Conservation (phyloP, 2,329 filamentous ascomycete genomes). For the Arthroderma uncinatum region DNA sequence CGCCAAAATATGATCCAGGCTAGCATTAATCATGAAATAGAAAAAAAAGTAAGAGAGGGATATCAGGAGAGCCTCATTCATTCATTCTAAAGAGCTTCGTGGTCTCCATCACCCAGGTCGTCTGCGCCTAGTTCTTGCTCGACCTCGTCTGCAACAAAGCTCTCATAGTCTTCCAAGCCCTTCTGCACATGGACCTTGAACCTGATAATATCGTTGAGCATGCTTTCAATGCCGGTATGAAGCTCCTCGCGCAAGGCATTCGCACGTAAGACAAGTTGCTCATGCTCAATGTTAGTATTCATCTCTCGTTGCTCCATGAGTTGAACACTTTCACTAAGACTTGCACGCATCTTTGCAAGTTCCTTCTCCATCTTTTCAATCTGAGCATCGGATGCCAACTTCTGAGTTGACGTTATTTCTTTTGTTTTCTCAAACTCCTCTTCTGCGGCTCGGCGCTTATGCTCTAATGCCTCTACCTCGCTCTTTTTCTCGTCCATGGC, state of each 20-base stretch:
- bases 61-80: not conserved
- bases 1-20: slow-evolving; percentile 11
- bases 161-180: slow-evolving; percentile 84
- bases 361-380: slow-evolving; percentile 99
- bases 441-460: slow-evolving; percentile 75
- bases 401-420: slow-evolving; percentile 76
- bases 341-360: slow-evolving; percentile 79
- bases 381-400: slow-evolving; percentile 78
- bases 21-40: slow-evolving; percentile 11
- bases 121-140: slow-evolving; percentile 67
- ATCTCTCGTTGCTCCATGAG: slow-evolving; percentile 91
- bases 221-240: slow-evolving; percentile 92
- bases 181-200: slow-evolving; percentile 98
- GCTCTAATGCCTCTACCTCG: slow-evolving; percentile 84
- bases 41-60: not conserved
- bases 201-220: slow-evolving; percentile 93
- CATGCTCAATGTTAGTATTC: slow-evolving; percentile 92
- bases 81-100: not conserved
- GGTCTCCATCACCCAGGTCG: slow-evolving; percentile 17
- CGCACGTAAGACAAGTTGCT: slow-evolving; percentile 76
- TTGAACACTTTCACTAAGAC: slow-evolving; percentile 74
- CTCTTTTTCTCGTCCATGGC: slow-evolving; percentile 90
- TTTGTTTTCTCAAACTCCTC: slow-evolving; percentile 92
- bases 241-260: slow-evolving; percentile 84
- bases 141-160: slow-evolving; percentile 87